These are phyloP conservation scores for Backusella liffmaniae DNA, from an alignment of 192 early-diverging fungal species.

Conservation along the genomic window DNA sequence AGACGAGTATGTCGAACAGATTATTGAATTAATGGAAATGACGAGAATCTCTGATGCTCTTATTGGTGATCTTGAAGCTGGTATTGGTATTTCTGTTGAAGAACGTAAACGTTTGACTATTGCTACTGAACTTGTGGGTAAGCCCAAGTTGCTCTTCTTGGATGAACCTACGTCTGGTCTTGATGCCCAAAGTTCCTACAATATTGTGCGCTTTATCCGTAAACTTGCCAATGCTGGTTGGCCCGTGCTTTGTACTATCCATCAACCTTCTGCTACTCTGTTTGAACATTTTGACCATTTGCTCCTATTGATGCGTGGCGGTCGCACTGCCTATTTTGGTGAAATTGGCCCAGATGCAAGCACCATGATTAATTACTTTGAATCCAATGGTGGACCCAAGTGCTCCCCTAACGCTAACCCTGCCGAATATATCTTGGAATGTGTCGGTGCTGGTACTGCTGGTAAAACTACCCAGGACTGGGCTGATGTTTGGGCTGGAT, in stretches of 20 bases:
- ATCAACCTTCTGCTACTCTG: constrained; percentile 80
- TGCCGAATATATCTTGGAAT: constrained; percentile 86
- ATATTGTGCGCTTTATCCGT: constrained; percentile 73
- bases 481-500: constrained; percentile 71
- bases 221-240: constrained; percentile 61
- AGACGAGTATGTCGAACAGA: constrained; percentile 69
- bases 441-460: constrained; percentile 53
- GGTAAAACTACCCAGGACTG: constrained; percentile 54
- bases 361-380: constrained; percentile 73
- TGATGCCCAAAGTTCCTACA: constrained; percentile 75
- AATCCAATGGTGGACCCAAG: constrained; percentile 63
- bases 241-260: constrained; percentile 80
- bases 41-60: constrained; percentile 64
- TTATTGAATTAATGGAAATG: constrained; percentile 76
- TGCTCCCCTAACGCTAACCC: constrained; percentile 72
- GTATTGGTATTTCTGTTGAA: constrained; percentile 80
- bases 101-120: constrained; percentile 88
- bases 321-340: constrained; percentile 78
- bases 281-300: constrained; percentile 88
- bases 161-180: constrained; percentile 90
- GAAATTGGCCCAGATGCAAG: constrained; percentile 68
- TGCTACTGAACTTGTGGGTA: constrained; percentile 78
- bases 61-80: constrained; percentile 68
- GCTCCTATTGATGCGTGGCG: constrained; percentile 73
- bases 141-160: constrained; percentile 79